Base-by-base conservation (phyloP, 768 basidiomycete genomes). In the Mycena sanguinolenta region DNA sequence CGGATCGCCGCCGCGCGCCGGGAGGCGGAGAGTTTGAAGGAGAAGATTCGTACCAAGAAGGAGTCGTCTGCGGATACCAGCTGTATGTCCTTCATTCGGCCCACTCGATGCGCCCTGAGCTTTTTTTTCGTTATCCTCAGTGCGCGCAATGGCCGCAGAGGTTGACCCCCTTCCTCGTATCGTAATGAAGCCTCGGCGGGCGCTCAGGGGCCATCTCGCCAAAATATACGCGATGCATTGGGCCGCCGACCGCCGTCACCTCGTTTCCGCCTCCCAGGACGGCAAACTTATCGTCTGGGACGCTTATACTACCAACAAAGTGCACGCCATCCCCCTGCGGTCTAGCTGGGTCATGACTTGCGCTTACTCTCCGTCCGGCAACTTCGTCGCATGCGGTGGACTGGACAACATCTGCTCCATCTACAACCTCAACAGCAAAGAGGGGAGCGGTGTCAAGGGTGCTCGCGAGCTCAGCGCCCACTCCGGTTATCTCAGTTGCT, bases 181-280 rank as follows among this genome's bases (percentile, higher is more conserved):
- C 78, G 92, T 97, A 44, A 97, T 99, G 95, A 94, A 95, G 76
- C 95, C 96, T 62, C 90, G 98, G 67, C 93, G 97, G 75, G 94
- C 95, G 72, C 91, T 99, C 75, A 92, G 96, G 78, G 97, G 97
- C 30, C 97, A 99, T 83, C 91, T 99, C 61, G 97, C 97, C 71
- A 99, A 99, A 88, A 99, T 99, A 78, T 99, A 99, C 81, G 97
- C 97, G 57, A 98, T 99, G 95, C 98, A 99, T 82, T 99, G 98
- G 98, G 94, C 97, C 38, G 91, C 94, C 61, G 97, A 99, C 86
- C 90, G 96, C 77, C 89, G 98, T 76, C 97, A 99, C 85, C 90
- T 99, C 70, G 97, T 99, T 39, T 99, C 98, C 19, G 97, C 97
- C n/a, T 99, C 97, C 3, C 97, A 99, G 80, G 97, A 99, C 79